These are phyloP conservation scores for Tolypocladium sp. DNA, from an alignment of 2,329 filamentous ascomycete species.

Conservation along the genomic window DNA sequence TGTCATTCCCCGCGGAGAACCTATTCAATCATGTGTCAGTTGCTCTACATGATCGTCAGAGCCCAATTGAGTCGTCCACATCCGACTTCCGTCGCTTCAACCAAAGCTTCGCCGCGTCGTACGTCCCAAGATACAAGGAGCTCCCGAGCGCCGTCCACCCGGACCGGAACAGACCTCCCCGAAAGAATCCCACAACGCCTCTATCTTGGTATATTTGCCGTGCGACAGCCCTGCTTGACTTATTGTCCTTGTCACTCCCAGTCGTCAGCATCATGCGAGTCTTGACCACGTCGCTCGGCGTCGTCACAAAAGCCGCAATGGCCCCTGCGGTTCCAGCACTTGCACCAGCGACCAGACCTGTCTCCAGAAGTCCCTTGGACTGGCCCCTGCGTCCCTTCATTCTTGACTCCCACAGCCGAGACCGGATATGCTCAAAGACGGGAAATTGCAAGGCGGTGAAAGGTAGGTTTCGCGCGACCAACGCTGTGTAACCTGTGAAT, in stretches of 20 bases:
- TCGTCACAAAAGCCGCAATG: conserved; percentile 72
- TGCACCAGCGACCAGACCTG: conserved; percentile 59
- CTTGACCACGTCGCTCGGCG: conserved; percentile 83
- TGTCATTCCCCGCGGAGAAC: neutral
- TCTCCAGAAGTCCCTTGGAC: conserved; percentile 45
- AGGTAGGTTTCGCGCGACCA: conserved; percentile 74
- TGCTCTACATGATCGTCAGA: neutral
- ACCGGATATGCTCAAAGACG: conserved; percentile 66
- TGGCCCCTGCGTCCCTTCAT: conserved; percentile 13
- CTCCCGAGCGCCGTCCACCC: conserved; percentile 77
- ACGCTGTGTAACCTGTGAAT: conserved; percentile 66
- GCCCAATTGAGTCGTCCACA: conserved; percentile 24
- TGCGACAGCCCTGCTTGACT: conserved; percentile 43
- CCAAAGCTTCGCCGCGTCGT: conserved; percentile 69
- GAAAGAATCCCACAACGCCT: conserved; percentile 66
- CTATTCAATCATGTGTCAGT: neutral
- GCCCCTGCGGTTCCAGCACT: conserved; percentile 69
- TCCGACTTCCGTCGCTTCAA: conserved; percentile 35
- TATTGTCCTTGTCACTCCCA: conserved; percentile 21
- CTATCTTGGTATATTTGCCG: conserved; percentile 55
- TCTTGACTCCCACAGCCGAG: conserved; percentile 34
- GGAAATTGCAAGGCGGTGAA: conserved; percentile 87
- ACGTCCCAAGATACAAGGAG: conserved; percentile 77
- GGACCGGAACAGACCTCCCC: conserved; percentile 63
- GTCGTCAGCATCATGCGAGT: conserved; percentile 78